Conservation (phyloP, 2,329 filamentous ascomycete genomes). For the Bipolaris gigantea region DNA sequence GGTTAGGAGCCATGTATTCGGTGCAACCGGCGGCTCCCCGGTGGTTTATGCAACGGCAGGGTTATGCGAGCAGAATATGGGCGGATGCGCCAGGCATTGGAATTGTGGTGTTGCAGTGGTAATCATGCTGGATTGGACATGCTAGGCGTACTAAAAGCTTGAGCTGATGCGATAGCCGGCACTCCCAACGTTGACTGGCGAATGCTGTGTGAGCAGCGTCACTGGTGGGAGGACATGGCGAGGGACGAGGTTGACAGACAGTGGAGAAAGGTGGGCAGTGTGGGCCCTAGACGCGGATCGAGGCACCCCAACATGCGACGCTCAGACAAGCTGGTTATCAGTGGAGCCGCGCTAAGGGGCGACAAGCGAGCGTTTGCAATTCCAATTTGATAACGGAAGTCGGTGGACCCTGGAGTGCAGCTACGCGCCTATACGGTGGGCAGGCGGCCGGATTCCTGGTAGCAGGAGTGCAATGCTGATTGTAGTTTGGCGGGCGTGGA, state of each 20-base stretch:
- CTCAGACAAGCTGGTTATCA: slow-evolving; percentile 19
- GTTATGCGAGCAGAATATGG: neutral
- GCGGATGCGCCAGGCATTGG: slow-evolving; percentile 8
- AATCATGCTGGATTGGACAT: neutral
- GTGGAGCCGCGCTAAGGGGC: slow-evolving; percentile 17
- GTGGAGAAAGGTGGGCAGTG: slow-evolving; percentile 8
- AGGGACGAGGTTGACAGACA: neutral
- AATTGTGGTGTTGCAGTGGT: neutral
- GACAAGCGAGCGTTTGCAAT: slow-evolving; percentile 7
- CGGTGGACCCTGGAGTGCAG: slow-evolving; percentile 1
- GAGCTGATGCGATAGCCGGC: neutral
- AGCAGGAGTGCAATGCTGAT: neutral
- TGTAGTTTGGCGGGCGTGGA: neutral
- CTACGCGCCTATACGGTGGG: slow-evolving; percentile 1
- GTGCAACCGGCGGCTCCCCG: slow-evolving; percentile 3
- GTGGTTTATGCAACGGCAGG: slow-evolving; percentile 5
- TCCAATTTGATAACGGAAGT: slow-evolving; percentile 12
- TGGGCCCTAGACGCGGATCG: slow-evolving; percentile 11
- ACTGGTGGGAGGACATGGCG: neutral
- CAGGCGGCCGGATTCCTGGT: slow-evolving; percentile 3
- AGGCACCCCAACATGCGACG: slow-evolving; percentile 14
- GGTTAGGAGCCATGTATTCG: slow-evolving; percentile 2
- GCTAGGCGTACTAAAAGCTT: neutral
- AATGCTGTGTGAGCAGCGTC: slow-evolving; percentile 1
- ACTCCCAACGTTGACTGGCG: neutral